Conservation (phyloP, 140 eudicot species). For the Anethum foeniculum region DNA sequence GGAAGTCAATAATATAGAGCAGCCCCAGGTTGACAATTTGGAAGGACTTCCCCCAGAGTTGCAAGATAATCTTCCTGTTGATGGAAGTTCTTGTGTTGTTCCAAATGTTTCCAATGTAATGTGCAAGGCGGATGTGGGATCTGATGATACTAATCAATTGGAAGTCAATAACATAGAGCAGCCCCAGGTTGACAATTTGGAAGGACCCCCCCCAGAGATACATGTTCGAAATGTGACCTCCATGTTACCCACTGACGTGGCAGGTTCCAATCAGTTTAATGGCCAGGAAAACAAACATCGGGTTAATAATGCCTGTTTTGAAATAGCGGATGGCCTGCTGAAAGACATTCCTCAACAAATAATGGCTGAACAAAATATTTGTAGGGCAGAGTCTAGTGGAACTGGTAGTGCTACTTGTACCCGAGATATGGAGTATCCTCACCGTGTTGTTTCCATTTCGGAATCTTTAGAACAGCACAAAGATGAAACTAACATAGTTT, state of each 20-base stretch:
- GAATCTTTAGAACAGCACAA: slow-evolving; percentile 12
- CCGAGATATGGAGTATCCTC: background rate
- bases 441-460: slow-evolving; percentile 11
- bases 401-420: slow-evolving; percentile 14
- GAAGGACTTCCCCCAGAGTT: no score
- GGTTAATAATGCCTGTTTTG: background rate
- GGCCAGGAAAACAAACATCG: slow-evolving; percentile 5
- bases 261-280: slow-evolving; percentile 16
- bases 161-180: slow-evolving; percentile 18
- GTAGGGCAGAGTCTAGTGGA: slow-evolving; percentile 11
- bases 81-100: slow-evolving; percentile 21
- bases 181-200: slow-evolving; percentile 23
- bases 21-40: no score
- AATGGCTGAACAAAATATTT: slow-evolving; percentile 16
- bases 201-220: slow-evolving; percentile 19
- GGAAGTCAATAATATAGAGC: no score
- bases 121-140: slow-evolving; percentile 6
- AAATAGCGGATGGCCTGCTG: slow-evolving; percentile 17
- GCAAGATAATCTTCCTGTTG: slow-evolving; percentile 17
- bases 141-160: slow-evolving; percentile 26
- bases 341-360: slow-evolving; percentile 10
- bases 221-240: slow-evolving; percentile 20
- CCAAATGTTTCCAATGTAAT: slow-evolving; percentile 19
- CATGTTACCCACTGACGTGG: slow-evolving; percentile 15
- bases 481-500: slow-evolving; percentile 8